Evolutionary conservation across 176 grass and related monocot species (phyloP).

Genomic region (Carex scoparia): DNA sequence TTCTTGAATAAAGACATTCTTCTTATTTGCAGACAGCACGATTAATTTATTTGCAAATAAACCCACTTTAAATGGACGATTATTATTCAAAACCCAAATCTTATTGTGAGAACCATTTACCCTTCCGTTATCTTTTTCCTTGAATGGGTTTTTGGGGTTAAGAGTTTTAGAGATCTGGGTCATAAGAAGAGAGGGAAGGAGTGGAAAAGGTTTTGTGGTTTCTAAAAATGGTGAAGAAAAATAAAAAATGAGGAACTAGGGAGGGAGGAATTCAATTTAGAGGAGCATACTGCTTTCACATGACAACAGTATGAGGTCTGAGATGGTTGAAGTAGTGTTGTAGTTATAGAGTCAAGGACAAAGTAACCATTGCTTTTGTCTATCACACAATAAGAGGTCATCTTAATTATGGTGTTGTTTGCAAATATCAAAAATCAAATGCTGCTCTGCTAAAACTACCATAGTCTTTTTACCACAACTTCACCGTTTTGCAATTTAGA

Average conservation of each 20-base stretch:
- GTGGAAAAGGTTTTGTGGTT: not conserved
- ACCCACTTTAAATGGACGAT: not conserved
- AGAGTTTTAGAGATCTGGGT: not conserved
- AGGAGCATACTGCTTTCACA: not conserved
- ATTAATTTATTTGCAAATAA: not conserved
- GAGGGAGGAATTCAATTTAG: not conserved
- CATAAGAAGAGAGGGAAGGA: not conserved
- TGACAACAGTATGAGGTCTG: not conserved
- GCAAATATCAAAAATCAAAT: not conserved
- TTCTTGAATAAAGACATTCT: not conserved
- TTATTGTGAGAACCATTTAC: not conserved
- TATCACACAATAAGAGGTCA: not conserved
- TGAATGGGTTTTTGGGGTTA: not conserved
- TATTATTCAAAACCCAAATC: not conserved
- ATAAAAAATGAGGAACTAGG: not conserved
- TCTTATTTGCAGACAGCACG: not conserved
- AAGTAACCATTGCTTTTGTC: not conserved
- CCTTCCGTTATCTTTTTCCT: not conserved
- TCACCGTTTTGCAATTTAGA: not conserved
- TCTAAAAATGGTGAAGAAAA: not conserved
- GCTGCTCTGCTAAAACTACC: not conserved
- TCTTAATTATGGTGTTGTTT: constrained; percentile 13
- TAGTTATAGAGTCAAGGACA: not conserved
- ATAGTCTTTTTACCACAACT: constrained; percentile 1
- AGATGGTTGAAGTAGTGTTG: not conserved